These are phyloP conservation scores for Fusarium sp. DNA, from an alignment of 2,329 filamentous ascomycete species.

Conservation along the genomic window DNA sequence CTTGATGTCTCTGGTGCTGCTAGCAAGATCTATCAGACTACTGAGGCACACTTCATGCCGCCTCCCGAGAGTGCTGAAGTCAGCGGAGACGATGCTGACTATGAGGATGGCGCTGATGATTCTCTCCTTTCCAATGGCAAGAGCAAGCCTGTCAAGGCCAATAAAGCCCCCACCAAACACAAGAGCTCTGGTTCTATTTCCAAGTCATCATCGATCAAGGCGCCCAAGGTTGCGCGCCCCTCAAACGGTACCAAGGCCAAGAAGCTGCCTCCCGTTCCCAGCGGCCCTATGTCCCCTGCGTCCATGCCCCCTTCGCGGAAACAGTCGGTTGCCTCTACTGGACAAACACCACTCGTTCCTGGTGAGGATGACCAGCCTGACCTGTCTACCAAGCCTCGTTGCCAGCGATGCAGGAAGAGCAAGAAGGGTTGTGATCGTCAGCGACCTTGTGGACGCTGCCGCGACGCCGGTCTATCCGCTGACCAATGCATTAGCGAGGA, in stretches of 20 bases:
- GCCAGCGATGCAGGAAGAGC: constrained; percentile 98
- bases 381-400: constrained; percentile 94
- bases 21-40: constrained; percentile 66
- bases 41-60: constrained; percentile 67
- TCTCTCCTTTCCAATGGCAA: constrained; percentile 58
- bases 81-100: constrained; percentile 55
- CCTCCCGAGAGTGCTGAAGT: constrained; percentile 64
- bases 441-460: constrained; percentile 93
- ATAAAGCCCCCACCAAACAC: constrained; percentile 58
- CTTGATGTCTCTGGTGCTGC: constrained; percentile 60
- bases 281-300: constrained; percentile 71
- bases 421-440: constrained; percentile 99
- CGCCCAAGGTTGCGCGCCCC: constrained; percentile 60
- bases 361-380: constrained; percentile 93
- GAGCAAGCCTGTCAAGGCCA: constrained; percentile 58
- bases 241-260: constrained; percentile 63
- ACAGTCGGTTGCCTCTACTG: constrained; percentile 76
- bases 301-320: constrained; percentile 83
- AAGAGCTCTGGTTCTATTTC: constrained; percentile 54
- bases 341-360: constrained; percentile 63
- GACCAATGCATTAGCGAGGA: constrained; percentile 98
- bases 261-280: constrained; percentile 60
- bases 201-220: constrained; percentile 58
- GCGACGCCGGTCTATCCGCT: constrained; percentile 92
- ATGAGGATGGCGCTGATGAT: constrained; percentile 53